Percentiles rank a stretch among this genome's conserved stretches.
Conservation (phyloP, 2,329 filamentous ascomycete genomes). For the Sporothrix pseudoabietina region DNA sequence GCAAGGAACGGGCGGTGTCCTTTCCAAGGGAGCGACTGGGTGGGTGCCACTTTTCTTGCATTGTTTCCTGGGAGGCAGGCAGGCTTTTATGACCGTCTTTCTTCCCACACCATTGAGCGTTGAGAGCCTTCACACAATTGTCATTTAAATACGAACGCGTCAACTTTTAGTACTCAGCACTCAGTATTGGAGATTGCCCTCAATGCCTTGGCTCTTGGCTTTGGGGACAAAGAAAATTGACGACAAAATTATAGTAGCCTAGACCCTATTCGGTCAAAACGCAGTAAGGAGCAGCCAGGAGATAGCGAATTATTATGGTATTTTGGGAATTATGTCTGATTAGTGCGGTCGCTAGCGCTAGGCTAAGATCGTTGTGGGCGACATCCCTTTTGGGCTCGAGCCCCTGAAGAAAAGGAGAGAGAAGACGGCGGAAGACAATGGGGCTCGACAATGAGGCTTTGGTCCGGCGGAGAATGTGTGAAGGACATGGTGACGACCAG, state of each 20-base stretch:
- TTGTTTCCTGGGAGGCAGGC: not conserved
- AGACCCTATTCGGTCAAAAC: not conserved
- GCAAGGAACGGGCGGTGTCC: not conserved
- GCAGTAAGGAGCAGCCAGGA: conserved; percentile 11
- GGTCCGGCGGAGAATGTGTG: not conserved
- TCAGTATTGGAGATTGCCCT: not conserved
- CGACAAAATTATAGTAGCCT: not conserved
- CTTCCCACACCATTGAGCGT: not conserved
- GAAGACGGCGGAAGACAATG: not conserved
- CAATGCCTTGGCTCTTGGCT: not conserved
- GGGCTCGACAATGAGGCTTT: conserved; percentile 4
- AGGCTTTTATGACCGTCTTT: not conserved
- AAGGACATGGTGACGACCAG: not conserved
- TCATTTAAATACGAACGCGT: not conserved
- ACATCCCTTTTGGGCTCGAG: conserved; percentile 16
- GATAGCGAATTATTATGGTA: conserved; percentile 5
- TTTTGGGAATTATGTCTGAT: not conserved
- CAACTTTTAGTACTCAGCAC: not conserved
- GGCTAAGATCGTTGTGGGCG: conserved; percentile 12
- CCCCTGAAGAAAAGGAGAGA: conserved; percentile 2
- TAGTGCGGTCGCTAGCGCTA: conserved; percentile 16
- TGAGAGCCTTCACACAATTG: not conserved
- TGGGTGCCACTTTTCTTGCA: not conserved
- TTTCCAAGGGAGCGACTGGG: not conserved
- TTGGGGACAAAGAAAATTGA: conserved; percentile 6